phyloP scores from a whole-genome alignment of 805 yeast genomes.

The Yarrowia sp. region DNA sequence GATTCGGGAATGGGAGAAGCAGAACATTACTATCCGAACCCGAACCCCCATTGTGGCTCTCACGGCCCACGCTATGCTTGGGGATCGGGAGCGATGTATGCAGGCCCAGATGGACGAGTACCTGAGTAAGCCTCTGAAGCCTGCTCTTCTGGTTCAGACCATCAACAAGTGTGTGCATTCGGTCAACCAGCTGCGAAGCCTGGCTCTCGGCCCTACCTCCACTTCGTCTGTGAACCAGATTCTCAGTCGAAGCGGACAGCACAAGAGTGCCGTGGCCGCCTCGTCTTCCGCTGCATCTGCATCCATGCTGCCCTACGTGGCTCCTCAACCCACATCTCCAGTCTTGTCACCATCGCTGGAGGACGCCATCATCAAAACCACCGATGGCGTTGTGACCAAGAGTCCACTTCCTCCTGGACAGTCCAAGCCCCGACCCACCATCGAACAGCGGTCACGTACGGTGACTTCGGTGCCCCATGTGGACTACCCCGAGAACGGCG shows the following conservation, averaged over 20 bases:
- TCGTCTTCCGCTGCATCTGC: slow-evolving; percentile 32
- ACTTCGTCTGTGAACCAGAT: slow-evolving; percentile 37
- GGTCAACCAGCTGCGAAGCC: slow-evolving; percentile 51
- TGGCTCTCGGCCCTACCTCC: slow-evolving; percentile 50
- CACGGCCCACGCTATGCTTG: slow-evolving; percentile 94
- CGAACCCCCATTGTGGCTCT: slow-evolving; percentile 88
- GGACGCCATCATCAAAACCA: slow-evolving; percentile 32
- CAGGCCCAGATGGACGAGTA: slow-evolving; percentile 94
- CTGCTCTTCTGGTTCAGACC: slow-evolving; percentile 80
- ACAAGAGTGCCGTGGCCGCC: slow-evolving; percentile 34
- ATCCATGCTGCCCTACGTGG: slow-evolving; percentile 37
- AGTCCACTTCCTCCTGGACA: slow-evolving; percentile 17
- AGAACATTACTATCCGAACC: slow-evolving; percentile 72
- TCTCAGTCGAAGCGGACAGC: slow-evolving; percentile 34
- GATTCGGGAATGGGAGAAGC: slow-evolving; percentile 87
- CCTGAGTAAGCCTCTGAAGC: slow-evolving; percentile 85
- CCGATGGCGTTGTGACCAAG: slow-evolving; percentile 24
- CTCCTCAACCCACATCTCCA: slow-evolving; percentile 37
- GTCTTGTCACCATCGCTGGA: slow-evolving; percentile 32
- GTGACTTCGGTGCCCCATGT: slow-evolving; percentile 35
- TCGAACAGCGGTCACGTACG: slow-evolving; percentile 35
- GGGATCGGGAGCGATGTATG: slow-evolving; percentile 84
- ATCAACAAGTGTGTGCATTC: slow-evolving; percentile 79
- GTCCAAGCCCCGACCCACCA: slow-evolving; percentile 19
- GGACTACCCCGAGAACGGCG: slow-evolving; percentile 32